Conservation (phyloP, 257 asterid species). For the Solanum ossicruentum region DNA sequence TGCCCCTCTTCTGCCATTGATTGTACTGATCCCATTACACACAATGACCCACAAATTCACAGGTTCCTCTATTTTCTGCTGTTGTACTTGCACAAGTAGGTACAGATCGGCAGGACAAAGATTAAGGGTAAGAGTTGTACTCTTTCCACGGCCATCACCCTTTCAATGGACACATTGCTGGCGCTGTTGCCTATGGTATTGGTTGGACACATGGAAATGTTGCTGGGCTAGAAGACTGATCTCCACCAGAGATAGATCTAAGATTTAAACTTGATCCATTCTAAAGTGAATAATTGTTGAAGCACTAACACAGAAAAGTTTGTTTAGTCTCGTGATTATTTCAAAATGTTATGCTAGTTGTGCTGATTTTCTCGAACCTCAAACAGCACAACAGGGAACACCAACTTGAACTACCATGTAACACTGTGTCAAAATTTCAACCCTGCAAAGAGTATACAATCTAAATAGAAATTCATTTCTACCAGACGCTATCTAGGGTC, state of each 20-base stretch:
- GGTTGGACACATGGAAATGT: constrained; percentile 59
- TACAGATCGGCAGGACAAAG: constrained; percentile 28
- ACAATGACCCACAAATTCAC: too few relatives aligned
- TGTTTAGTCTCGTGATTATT: too few relatives aligned
- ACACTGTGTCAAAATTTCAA: not conserved
- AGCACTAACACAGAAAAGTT: not conserved
- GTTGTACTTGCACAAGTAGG: constrained; percentile 38
- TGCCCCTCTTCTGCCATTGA: constrained; percentile 40
- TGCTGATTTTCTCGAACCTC: not conserved
- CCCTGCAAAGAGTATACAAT: not conserved
- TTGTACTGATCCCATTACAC: constrained; percentile 13
- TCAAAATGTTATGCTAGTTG: not conserved
- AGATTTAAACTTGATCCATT: not conserved
- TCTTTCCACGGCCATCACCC: constrained; percentile 18
- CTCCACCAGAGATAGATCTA: not conserved
- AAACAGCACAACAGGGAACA: not conserved
- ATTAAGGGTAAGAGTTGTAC: constrained; percentile 30
- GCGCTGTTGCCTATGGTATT: constrained; percentile 37
- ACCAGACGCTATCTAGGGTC: not conserved
- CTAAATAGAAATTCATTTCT: not conserved
- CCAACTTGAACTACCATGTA: not conserved
- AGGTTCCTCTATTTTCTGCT: constrained; percentile 44
- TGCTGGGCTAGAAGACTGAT: constrained; percentile 35
- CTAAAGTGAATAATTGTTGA: not conserved
- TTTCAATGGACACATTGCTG: constrained; percentile 50